These are phyloP conservation scores for Coccomyxa sp. DNA, from an alignment of 139 green algal species.

Conservation along the genomic window DNA sequence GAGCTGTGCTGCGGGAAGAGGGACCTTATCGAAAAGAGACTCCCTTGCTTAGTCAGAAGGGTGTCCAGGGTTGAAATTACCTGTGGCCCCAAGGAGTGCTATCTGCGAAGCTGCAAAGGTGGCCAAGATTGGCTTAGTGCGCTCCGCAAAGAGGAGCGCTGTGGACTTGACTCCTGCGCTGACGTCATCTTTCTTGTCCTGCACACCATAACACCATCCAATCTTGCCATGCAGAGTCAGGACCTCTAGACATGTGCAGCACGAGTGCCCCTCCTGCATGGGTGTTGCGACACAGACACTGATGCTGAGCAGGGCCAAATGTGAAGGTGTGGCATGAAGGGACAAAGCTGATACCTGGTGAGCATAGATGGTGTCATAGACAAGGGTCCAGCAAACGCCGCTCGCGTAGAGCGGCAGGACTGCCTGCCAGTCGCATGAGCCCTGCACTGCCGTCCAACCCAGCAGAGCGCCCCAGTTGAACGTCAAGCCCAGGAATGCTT, in stretches of 20 bases:
- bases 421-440: conserved; percentile 61
- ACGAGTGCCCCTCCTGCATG: background rate
- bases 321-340: background rate
- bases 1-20: too few species aligned
- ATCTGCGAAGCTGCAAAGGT: conserved; percentile 44
- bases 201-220: conserved; percentile 1
- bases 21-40: too few species aligned
- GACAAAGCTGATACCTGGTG: conserved; percentile 61
- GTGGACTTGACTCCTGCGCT: conserved; percentile 87
- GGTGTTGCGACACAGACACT: background rate
- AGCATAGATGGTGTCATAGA: conserved; percentile 99
- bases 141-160: conserved; percentile 72
- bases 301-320: background rate
- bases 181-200: conserved; percentile 90
- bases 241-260: background rate
- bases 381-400: conserved; percentile 86
- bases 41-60: background rate
- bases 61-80: background rate
- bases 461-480: conserved; percentile 98
- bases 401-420: conserved; percentile 83
- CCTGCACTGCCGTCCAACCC: conserved; percentile 81
- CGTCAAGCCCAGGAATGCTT: conserved; percentile 88
- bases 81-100: background rate
- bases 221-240: background rate
- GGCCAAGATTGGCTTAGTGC: conserved; percentile 48